Evolutionary conservation across 352 stramenopile genomes (phyloP), one percentile per base, ranked within the genome.

Genomic region (Phytophthora lateralis): DNA sequence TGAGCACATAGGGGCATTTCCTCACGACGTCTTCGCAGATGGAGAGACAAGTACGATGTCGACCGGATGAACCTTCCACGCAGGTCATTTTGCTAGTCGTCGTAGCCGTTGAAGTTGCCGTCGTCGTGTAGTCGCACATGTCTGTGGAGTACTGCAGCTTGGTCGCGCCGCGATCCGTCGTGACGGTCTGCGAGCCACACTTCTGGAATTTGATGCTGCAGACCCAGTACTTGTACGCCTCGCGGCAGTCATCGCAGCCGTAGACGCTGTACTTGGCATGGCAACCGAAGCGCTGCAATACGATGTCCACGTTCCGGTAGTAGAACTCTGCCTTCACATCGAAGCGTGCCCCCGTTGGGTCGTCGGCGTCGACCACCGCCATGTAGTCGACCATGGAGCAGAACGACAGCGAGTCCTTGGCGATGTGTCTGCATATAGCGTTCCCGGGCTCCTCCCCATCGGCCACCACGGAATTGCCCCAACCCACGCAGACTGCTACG

Each of bases 171-270:
- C 39, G 29, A 27, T 65, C 55, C n/a, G 63, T 50, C 20, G 52
- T 57, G 11, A 63, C 41, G 18, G 57, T 56, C 51, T 71, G 63
- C 20, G 60, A 46, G 15, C 69, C 84, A 51, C 85, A 93, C 29
- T 85, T 80, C 37, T 91, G 85, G 59, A 95, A 92, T 53, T 93
- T 91, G 69, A 88, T 85, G 68, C 82, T 85, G 68, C 82, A 95
- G 54, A 95, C 71, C 84, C 84, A 95, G 66, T 95, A 91, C 63
- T 95, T 93, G 78, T 93, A 95, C n/a, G 86, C 86, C 24, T 93
- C 86, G 8, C 84, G 80, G 46, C 84, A 95, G 59, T 93, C 80
- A 27, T 93, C 84, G 46, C 86, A 93, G 44, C 68, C 82, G 62
- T 93, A 93, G 41, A 95, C 57, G 32, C 78, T 89, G 68, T 93